Base-by-base conservation (phyloP, 1,284 basidiomycete species). In the Pisolithus thermaeus region DNA sequence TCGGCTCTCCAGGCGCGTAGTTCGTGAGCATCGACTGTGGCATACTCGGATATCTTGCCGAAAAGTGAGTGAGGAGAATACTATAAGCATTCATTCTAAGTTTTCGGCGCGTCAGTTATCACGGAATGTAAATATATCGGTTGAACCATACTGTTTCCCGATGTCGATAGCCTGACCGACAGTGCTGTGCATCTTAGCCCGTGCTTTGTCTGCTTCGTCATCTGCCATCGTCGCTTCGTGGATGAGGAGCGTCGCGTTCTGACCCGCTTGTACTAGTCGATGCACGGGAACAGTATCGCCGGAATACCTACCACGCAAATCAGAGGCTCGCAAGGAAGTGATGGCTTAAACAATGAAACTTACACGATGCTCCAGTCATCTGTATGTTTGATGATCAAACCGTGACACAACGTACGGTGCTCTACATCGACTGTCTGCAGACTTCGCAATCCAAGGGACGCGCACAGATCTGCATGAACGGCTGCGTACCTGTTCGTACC, bases 151-250 rank as follows among this genome's bases (percentile, higher is more conserved):
- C 90, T 75, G 73, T 60, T 71, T 74, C 2, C 85, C 94, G 25
- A 93, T 77, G 16, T 81, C 78, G 39, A 97, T 79, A 0, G 95
- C 95, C 64, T 97, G 89, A 1, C 90, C 84, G 55, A 93, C 82
- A 0, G 94, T 98, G 57, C 88, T 92, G 67, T 97, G 95, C 1
- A 86, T 86, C 71, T 97, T 97, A 41, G 70, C 69, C 2, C 64
- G 65, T 0, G 95, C 95, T 68, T 90, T 70, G 39, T 85, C 82
- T 42, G 76, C 79, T 58, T 90, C 76, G 52, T 84, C 83, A 57
- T 93, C 86, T 3, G 81, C 85, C 77, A 97, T 85, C 3, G 93
- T 93, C 0, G 95, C 92, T 68, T 98, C 95, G 64, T 98, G 95
- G 42, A 98, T 94, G 35, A 98, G 75, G 6, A 98, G 67, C 0